Evolutionary conservation across 1,284 basidiomycete species (phyloP), one percentile per base, ranked within the genome.

Genomic region (Thelephora terrestris): DNA sequence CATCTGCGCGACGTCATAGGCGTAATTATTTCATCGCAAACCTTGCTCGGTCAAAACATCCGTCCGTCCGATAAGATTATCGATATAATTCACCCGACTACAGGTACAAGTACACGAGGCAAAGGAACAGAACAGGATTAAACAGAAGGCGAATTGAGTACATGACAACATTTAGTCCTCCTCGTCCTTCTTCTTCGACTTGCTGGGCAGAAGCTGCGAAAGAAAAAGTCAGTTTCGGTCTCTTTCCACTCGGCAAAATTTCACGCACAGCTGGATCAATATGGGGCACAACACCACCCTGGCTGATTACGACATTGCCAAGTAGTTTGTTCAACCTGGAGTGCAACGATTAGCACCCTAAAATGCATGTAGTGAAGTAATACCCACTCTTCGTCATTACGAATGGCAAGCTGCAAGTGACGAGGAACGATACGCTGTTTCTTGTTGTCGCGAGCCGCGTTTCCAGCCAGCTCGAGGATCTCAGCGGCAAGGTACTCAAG

Each of bases 371-470:
- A 12, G 12, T 12, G 7, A 12, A 32, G 43, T 38, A 21, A 29
- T 10, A 70, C 78, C 55, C 56, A 80, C 81, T 90, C 86, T 60
- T 90, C 86, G 52, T 90, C 87, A 66, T 90, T 90, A 57, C 89
- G 78, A 68, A 94, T 91, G 57, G 90, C 91, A 53, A 93, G 84
- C 65, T 92, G 89, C 51, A 93, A 66, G 69, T 93, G 90, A 64
- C 91, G 81, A 51, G 91, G 91, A 16, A 91, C 86, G 64, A 93
- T 92, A 82, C 90, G 89, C 62, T 88, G 85, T 75, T 91, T 84
- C 75, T 79, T 81, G 71, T 81, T 80, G 61, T 78, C 77, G 25
- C 76, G 71, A 7, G 71, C 75, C 47, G 80, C 82, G 63, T 85
- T 85, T 53, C 83, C 84, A 43, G 83, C 84, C 45, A 86, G 69